Conservation (phyloP, 2,329 filamentous ascomycete species). For the Rugonectria rugulosa region DNA sequence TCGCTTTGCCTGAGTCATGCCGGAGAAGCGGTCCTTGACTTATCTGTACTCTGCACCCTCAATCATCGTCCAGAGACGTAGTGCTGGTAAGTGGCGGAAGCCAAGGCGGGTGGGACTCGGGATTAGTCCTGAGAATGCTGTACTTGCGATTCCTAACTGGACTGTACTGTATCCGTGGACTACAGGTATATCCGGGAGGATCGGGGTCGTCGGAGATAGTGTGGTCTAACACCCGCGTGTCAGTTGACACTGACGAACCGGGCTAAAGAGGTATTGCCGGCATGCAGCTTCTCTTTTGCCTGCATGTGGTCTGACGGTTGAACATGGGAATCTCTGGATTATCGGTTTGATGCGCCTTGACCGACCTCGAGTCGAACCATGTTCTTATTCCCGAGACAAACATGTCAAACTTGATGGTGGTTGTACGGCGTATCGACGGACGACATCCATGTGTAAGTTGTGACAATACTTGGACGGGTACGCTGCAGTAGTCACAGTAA, state of each 20-base stretch:
- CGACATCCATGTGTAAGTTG: background rate
- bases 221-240: background rate
- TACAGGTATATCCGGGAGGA: conserved; percentile 10
- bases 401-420: background rate
- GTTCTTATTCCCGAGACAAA: background rate
- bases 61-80: too few species aligned
- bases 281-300: background rate
- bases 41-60: too few species aligned
- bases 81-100: background rate
- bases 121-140: too few species aligned
- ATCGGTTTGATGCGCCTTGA: background rate
- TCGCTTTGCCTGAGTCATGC: background rate
- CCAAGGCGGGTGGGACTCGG: too few species aligned
- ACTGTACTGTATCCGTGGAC: too few species aligned
- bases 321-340: background rate
- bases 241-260: background rate
- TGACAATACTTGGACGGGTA: too few species aligned
- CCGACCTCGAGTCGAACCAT: background rate
- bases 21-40: conserved; percentile 7
- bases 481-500: too few species aligned
- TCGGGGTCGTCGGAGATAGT: conserved; percentile 2
- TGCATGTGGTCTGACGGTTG: background rate
- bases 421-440: background rate
- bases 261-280: background rate
- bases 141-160: too few species aligned